These are phyloP conservation scores for Boletus rufocinnamomeus DNA, from an alignment of 768 basidiomycete species.

Conservation along the genomic window DNA sequence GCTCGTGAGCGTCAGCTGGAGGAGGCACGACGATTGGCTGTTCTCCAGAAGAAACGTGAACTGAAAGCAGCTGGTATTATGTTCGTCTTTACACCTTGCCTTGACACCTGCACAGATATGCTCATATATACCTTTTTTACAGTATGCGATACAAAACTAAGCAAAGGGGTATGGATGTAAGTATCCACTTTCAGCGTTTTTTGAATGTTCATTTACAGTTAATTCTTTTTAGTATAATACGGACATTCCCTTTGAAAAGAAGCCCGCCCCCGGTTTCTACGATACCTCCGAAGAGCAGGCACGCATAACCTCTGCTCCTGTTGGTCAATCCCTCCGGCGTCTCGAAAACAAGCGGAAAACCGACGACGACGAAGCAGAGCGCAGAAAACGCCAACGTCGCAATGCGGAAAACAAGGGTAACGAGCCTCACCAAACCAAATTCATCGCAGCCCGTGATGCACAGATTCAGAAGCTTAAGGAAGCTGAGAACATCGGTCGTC, in stretches of 20 bases:
- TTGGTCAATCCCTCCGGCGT: conserved; percentile 88
- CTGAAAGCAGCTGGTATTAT: conserved; percentile 98
- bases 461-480: conserved; percentile 98
- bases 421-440: conserved; percentile 82
- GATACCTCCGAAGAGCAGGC: conserved; percentile 95
- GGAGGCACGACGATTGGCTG: conserved; percentile 91
- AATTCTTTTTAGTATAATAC: conserved; percentile 76
- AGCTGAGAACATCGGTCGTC: conserved; percentile 89
- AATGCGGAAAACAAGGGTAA: conserved; percentile 63
- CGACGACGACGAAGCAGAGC: conserved; percentile 91
- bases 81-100: conserved; percentile 43
- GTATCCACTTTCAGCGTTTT: conserved; percentile 28
- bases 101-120: background rate
- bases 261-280: conserved; percentile 93
- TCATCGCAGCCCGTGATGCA: conserved; percentile 94
- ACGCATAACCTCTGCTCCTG: conserved; percentile 80
- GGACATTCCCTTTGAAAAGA: conserved; percentile 99
- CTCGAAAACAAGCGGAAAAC: conserved; percentile 95
- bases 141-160: conserved; percentile 94
- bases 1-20: conserved; percentile 96
- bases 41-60: conserved; percentile 96
- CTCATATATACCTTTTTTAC: conserved; percentile 7
- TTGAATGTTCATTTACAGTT: background rate
- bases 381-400: conserved; percentile 84
- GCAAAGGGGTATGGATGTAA: conserved; percentile 95